These are phyloP conservation scores for Dendrobium nobile DNA, from an alignment of 106 monocot genomes.

Conservation along the genomic window DNA sequence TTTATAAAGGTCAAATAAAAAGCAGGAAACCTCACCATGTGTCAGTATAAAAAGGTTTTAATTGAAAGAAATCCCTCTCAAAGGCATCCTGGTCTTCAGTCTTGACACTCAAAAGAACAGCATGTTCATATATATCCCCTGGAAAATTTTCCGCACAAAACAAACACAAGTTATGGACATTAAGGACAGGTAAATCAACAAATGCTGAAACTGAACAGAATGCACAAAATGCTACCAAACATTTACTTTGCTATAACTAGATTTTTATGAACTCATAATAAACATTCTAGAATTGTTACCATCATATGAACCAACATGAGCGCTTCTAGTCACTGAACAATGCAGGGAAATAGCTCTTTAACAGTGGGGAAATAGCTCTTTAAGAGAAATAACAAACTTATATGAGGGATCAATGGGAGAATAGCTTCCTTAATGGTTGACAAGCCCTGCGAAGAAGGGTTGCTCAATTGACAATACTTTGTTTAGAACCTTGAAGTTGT, in stretches of 20 bases:
- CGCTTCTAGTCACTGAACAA: background rate
- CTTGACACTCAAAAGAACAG: conserved; percentile 89
- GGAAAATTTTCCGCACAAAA: conserved; percentile 19
- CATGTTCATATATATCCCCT: conserved; percentile 98
- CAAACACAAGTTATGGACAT: background rate
- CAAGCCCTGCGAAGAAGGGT: background rate
- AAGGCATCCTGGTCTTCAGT: conserved; percentile 94
- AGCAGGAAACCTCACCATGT: conserved; percentile 36
- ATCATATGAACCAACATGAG: background rate
- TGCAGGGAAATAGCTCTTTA: background rate
- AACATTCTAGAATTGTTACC: background rate
- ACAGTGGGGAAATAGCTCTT: background rate
- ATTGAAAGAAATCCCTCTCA: conserved; percentile 96
- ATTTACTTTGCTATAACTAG: background rate
- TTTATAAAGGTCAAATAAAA: background rate
- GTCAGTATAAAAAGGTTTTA: conserved; percentile 95
- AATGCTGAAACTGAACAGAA: background rate
- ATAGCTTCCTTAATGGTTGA: background rate
- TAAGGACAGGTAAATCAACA: background rate
- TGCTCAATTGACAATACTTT: background rate
- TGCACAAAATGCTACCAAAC: background rate
- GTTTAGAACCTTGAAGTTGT: background rate
- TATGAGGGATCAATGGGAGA: background rate
- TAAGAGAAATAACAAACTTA: background rate
- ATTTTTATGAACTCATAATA: background rate